These are phyloP conservation scores for Gossypium aridum DNA, from an alignment of 441 rosid genomes.

Conservation along the genomic window DNA sequence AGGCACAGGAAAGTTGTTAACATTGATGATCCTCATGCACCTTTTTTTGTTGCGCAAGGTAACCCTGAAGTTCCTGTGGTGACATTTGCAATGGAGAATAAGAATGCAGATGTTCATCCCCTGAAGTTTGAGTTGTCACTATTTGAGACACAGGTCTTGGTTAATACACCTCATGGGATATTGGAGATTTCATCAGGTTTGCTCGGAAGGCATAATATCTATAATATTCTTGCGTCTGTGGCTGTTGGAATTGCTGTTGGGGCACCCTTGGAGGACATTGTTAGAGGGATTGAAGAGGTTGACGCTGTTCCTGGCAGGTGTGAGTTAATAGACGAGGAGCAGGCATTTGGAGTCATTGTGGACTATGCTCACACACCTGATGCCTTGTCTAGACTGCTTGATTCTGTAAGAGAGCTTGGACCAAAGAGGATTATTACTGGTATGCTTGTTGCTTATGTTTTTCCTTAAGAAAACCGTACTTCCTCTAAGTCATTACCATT, in stretches of 20 bases:
- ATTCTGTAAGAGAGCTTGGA: constrained; percentile 78
- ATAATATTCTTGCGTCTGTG: constrained; percentile 86
- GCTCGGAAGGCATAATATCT: constrained; percentile 82
- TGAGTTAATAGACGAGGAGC: constrained; percentile 89
- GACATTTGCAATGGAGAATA: constrained; percentile 83
- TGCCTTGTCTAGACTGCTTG: constrained; percentile 80
- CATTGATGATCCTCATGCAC: constrained; percentile 79
- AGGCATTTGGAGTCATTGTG: constrained; percentile 90
- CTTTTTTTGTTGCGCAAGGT: constrained; percentile 72
- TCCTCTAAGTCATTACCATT: background rate
- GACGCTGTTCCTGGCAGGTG: constrained; percentile 99
- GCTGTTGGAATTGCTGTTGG: constrained; percentile 95
- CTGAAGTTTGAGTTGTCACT: constrained; percentile 81
- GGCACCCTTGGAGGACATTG: constrained; percentile 87
- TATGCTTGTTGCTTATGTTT: constrained; percentile 22
- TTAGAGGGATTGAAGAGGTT: constrained; percentile 88
- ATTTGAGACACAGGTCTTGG: constrained; percentile 90
- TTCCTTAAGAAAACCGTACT: background rate
- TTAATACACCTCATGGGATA: constrained; percentile 80
- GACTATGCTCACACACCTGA: constrained; percentile 83
- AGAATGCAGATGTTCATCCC: constrained; percentile 77
- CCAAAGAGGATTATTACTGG: constrained; percentile 87
- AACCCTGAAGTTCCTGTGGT: constrained; percentile 75
- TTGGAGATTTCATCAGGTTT: constrained; percentile 88
- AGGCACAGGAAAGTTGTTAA: constrained; percentile 86